Evolutionary conservation across 2,329 filamentous ascomycete genomes (phyloP).

Genomic region (Trichoderma atrobrunneum): DNA sequence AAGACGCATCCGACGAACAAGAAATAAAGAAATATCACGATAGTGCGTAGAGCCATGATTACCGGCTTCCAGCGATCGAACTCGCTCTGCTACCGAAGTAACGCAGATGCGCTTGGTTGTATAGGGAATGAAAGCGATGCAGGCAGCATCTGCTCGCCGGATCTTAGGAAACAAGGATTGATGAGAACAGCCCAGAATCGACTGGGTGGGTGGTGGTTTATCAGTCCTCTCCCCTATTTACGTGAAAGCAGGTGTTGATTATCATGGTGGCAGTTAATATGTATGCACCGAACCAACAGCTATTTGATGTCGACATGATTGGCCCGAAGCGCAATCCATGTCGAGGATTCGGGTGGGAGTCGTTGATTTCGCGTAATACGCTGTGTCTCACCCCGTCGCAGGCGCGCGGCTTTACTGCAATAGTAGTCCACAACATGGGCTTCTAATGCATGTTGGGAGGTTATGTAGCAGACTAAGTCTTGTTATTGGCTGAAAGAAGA

Average conservation of each 20-base stretch:
- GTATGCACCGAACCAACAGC: too few relatives aligned
- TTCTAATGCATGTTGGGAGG: neutral
- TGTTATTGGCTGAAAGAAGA: neutral
- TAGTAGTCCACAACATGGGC: neutral
- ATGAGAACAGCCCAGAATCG: neutral
- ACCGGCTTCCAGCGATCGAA: neutral
- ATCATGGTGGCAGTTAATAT: too few relatives aligned
- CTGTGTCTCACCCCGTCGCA: neutral
- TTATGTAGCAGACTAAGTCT: neutral
- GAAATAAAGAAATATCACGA: neutral
- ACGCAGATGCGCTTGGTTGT: neutral
- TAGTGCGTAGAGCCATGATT: neutral
- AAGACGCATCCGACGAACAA: neutral
- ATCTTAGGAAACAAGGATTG: neutral
- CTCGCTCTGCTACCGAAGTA: neutral
- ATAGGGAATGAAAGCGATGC: neutral
- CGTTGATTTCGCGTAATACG: neutral
- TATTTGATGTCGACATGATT: neutral
- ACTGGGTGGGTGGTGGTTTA: neutral
- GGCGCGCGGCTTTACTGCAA: neutral
- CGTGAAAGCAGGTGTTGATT: neutral
- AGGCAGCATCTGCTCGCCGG: neutral
- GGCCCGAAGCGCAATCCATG: neutral
- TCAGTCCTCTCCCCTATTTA: neutral
- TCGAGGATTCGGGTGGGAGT: neutral